Evolutionary conservation across 495 filamentous ascomycete genomes (phyloP).

Genomic region (Darksidea phi): DNA sequence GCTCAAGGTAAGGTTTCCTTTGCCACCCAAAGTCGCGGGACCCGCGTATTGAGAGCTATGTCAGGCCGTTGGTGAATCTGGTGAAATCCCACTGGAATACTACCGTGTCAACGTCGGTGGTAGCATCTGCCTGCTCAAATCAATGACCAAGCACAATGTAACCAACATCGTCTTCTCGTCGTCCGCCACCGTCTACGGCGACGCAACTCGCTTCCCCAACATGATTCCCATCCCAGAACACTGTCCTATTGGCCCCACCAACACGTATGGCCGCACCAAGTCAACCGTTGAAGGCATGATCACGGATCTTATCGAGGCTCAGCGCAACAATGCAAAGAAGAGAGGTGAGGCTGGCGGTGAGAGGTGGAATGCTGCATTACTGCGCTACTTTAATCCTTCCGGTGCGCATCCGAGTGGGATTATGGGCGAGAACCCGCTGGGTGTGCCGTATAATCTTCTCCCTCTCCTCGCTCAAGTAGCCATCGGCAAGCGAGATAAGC

Average conservation of each 20-base stretch:
- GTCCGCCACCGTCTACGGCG: slow-evolving; percentile 95
- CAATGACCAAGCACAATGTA: slow-evolving; percentile 86
- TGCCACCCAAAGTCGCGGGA: neutral
- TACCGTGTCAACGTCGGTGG: slow-evolving; percentile 96
- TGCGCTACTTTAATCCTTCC: slow-evolving; percentile 97
- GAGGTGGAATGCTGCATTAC: slow-evolving; percentile 88
- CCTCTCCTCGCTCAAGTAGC: slow-evolving; percentile 94
- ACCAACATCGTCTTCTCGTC: slow-evolving; percentile 97
- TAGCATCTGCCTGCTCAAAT: slow-evolving; percentile 79
- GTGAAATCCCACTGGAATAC: slow-evolving; percentile 94
- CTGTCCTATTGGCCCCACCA: slow-evolving; percentile 93
- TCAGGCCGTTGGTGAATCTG: slow-evolving; percentile 95
- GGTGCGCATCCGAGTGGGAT: slow-evolving; percentile 93
- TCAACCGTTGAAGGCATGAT: slow-evolving; percentile 86
- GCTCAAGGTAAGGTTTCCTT: slow-evolving; percentile 68
- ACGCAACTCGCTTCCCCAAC: slow-evolving; percentile 91
- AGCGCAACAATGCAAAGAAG: slow-evolving; percentile 80
- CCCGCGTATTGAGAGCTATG: slow-evolving; percentile 4
- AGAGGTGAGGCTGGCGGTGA: slow-evolving; percentile 68
- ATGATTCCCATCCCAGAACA: slow-evolving; percentile 99
- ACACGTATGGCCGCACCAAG: slow-evolving; percentile 97
- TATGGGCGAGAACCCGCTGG: slow-evolving; percentile 98
- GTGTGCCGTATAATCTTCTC: slow-evolving; percentile 92
- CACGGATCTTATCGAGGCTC: slow-evolving; percentile 82
- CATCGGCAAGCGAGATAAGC: slow-evolving; percentile 89